Evolutionary conservation across 305 asterid species (phyloP).

Genomic region (Vinca major): DNA sequence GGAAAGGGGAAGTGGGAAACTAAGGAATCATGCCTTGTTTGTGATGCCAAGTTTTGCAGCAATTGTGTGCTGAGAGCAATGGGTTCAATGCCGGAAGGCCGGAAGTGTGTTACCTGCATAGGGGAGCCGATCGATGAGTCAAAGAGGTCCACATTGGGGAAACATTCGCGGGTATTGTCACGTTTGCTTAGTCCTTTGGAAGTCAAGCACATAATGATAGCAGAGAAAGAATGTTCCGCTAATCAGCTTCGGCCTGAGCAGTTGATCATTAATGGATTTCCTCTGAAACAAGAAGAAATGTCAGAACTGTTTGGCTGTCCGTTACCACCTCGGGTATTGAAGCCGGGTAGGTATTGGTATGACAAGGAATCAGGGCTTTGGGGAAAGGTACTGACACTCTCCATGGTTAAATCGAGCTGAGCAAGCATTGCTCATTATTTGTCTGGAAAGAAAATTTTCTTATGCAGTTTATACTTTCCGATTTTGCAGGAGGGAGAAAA

Average conservation of each 20-base stretch:
- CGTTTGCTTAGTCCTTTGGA: constrained; percentile 83
- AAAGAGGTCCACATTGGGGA: constrained; percentile 62
- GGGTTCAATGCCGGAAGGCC: constrained; percentile 99
- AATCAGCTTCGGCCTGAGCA: constrained; percentile 97
- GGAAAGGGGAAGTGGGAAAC: constrained; percentile 92
- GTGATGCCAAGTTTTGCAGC: constrained; percentile 82
- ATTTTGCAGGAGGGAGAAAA: constrained; percentile 82
- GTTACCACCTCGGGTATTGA: constrained; percentile 73
- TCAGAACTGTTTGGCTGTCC: constrained; percentile 78
- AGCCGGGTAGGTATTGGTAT: constrained; percentile 92
- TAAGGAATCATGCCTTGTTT: constrained; percentile 76
- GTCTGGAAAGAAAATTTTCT: constrained; percentile 13
- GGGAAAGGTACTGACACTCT: constrained; percentile 61
- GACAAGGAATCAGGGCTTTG: constrained; percentile 93
- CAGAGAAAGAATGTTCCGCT: constrained; percentile 82
- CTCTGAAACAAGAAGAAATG: constrained; percentile 83
- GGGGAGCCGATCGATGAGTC: constrained; percentile 81
- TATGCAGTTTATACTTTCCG: constrained; percentile 16
- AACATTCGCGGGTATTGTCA: constrained; percentile 59
- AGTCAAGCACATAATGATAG: constrained; percentile 86
- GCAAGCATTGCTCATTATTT: not conserved
- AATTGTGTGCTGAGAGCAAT: constrained; percentile 91
- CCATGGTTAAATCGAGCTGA: not conserved
- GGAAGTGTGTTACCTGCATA: constrained; percentile 88
- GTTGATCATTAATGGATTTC: constrained; percentile 71